These are phyloP conservation scores for Solanum sitiens DNA, from an alignment of 257 asterid genomes.

Conservation along the genomic window DNA sequence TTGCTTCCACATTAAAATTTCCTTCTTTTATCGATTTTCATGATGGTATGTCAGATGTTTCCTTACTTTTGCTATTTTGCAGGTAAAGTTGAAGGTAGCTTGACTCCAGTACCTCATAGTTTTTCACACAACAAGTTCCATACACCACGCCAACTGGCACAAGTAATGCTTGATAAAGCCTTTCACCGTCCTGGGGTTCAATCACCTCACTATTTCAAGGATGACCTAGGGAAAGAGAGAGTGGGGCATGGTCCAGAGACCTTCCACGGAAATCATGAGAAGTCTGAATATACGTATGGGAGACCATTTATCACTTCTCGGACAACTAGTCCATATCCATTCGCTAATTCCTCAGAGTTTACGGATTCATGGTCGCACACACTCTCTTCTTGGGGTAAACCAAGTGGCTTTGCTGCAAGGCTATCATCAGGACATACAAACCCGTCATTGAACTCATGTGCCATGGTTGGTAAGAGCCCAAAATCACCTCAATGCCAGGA, in stretches of 20 bases:
- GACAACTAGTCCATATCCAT: slow-evolving; percentile 28
- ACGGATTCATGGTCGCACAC: slow-evolving; percentile 43
- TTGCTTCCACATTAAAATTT: not conserved
- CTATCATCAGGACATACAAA: slow-evolving; percentile 19
- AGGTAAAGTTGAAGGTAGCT: slow-evolving; percentile 42
- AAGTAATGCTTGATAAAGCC: slow-evolving; percentile 30
- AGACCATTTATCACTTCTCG: slow-evolving; percentile 35
- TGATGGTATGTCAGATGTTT: not conserved
- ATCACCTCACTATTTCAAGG: slow-evolving; percentile 30
- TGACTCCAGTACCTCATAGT: slow-evolving; percentile 21
- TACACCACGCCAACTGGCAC: slow-evolving; percentile 22
- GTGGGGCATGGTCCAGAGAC: slow-evolving; percentile 15
- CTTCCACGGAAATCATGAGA: slow-evolving; percentile 24
- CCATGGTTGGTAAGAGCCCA: slow-evolving; percentile 17
- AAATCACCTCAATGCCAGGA: slow-evolving; percentile 17
- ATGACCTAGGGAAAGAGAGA: slow-evolving; percentile 40
- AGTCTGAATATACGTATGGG: slow-evolving; percentile 23
- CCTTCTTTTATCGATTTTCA: not conserved
- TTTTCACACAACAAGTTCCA: slow-evolving; percentile 35
- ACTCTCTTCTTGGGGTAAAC: slow-evolving; percentile 50
- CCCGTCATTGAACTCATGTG: slow-evolving; percentile 33
- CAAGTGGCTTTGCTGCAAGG: slow-evolving; percentile 41
- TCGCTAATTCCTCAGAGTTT: slow-evolving; percentile 23
- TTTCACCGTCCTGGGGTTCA: slow-evolving; percentile 23
- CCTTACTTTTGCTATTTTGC: slow-evolving; percentile 36